Percentiles rank a stretch among this genome's conserved stretches.
These are phyloP conservation scores for Solanum pinnatisectum DNA, from an alignment of 257 asterid genomes.

Conservation along the genomic window DNA sequence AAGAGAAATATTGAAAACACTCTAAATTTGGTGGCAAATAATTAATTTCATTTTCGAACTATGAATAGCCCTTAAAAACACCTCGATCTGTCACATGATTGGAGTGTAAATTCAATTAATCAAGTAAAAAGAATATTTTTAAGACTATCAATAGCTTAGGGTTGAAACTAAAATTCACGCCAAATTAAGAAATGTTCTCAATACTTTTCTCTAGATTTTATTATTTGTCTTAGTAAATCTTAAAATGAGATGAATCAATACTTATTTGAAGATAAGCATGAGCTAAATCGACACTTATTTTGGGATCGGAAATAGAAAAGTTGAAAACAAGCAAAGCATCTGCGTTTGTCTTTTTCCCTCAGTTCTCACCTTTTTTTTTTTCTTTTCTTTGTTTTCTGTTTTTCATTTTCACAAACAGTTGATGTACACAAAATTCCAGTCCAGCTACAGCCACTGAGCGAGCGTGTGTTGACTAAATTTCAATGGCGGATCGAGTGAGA, in stretches of 20 bases:
- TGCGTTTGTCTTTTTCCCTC: neutral
- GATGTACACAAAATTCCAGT: neutral
- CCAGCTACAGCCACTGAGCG: neutral
- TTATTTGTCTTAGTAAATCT: neutral
- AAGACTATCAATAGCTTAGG: rapidly evolving
- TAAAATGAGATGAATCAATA: too few species aligned
- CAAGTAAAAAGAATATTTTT: neutral
- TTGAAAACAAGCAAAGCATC: neutral
- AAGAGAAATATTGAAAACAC: rapidly evolving
- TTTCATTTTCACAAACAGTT: neutral
- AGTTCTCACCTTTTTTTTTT: neutral
- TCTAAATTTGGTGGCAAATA: rapidly evolving
- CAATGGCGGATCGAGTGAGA: constrained; percentile 55
- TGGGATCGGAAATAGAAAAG: neutral
- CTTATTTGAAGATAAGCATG: too few species aligned
- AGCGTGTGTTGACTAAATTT: neutral
- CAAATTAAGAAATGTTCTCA: too few species aligned
- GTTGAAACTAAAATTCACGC: neutral
- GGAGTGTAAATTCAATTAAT: rapidly evolving
- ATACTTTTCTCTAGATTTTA: too few species aligned
- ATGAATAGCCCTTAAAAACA: too few species aligned
- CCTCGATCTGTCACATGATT: too few species aligned
- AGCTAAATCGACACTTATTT: neutral
- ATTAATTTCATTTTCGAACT: rapidly evolving
- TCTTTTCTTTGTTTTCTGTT: neutral